Evolutionary conservation across 371 early-diverging fungal genomes (phyloP).

Genomic region (Fennellomyces sp.): DNA sequence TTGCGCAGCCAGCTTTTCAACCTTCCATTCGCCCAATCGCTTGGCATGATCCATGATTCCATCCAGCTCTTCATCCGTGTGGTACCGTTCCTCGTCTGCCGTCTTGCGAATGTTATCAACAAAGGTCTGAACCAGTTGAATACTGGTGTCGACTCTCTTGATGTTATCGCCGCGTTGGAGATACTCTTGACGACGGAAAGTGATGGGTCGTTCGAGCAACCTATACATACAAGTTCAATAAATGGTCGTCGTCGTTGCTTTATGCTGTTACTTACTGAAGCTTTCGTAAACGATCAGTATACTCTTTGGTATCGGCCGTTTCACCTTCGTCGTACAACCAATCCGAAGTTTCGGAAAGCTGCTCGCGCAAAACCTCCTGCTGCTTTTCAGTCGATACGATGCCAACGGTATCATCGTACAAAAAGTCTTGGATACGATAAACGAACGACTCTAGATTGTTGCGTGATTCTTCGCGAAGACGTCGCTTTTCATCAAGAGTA

Average conservation of each 20-base stretch:
- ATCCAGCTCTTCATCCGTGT: conserved; percentile 67
- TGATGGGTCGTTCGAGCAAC: conserved; percentile 67
- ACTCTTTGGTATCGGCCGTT: conserved; percentile 58
- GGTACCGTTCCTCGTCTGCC: conserved; percentile 53
- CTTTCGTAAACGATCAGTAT: conserved; percentile 46
- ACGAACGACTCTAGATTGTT: conserved; percentile 92
- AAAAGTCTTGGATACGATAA: conserved; percentile 82
- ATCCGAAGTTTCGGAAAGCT: conserved; percentile 68
- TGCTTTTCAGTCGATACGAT: conserved; percentile 73
- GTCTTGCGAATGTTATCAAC: conserved; percentile 37
- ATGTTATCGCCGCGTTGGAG: conserved; percentile 66
- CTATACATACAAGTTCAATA: conserved; percentile 22
- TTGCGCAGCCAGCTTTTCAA: conserved; percentile 63
- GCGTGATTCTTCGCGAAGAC: conserved; percentile 80
- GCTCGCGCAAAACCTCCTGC: conserved; percentile 64
- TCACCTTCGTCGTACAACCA: conserved; percentile 91
- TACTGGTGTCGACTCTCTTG: conserved; percentile 37
- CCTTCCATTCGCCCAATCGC: conserved; percentile 65
- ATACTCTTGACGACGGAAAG: conserved; percentile 65
- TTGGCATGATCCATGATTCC: conserved; percentile 46
- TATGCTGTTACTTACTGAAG: conserved; percentile 45
- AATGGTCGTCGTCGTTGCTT: not conserved
- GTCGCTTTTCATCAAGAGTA: conserved; percentile 50
- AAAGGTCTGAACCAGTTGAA: conserved; percentile 47
- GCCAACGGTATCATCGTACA: conserved; percentile 72